Conservation (phyloP, 2,329 filamentous ascomycete genomes). For the Albophoma yamanashiensis region DNA sequence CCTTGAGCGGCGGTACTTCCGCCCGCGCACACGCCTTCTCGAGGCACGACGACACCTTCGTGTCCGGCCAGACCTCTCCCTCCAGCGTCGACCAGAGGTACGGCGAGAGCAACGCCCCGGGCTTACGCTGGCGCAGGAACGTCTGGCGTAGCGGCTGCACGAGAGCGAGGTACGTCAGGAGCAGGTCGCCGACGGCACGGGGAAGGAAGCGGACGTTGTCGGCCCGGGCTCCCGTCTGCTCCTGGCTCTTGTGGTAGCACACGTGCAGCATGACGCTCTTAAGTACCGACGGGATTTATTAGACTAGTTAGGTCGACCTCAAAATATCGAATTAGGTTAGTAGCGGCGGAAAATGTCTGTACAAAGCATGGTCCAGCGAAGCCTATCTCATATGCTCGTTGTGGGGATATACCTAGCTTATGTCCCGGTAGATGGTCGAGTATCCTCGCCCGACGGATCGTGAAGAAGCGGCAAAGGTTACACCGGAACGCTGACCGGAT, state of each 20-base stretch:
- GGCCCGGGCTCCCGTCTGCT: neutral
- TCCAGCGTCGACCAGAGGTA: neutral
- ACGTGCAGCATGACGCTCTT: neutral
- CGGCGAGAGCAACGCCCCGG: neutral
- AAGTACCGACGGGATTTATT: no score
- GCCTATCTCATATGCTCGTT: no score
- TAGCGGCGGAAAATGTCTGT: no score
- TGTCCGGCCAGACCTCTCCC: neutral
- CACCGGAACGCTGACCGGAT: no score
- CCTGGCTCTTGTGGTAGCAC: neutral
- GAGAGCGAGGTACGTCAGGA: neutral
- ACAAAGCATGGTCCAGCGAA: no score
- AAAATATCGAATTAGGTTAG: no score
- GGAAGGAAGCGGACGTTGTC: neutral
- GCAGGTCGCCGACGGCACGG: neutral
- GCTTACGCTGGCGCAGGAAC: neutral
- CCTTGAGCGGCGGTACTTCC: neutral
- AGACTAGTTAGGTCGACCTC: no score
- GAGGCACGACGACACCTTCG: neutral
- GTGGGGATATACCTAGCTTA: no score
- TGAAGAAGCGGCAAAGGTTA: no score
- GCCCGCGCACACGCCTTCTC: neutral
- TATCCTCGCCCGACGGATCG: no score
- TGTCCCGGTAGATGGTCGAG: no score
- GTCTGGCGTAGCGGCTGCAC: neutral